Evolutionary conservation across 176 grass and related monocot genomes (phyloP).

Genomic region (Phragmites australis): DNA sequence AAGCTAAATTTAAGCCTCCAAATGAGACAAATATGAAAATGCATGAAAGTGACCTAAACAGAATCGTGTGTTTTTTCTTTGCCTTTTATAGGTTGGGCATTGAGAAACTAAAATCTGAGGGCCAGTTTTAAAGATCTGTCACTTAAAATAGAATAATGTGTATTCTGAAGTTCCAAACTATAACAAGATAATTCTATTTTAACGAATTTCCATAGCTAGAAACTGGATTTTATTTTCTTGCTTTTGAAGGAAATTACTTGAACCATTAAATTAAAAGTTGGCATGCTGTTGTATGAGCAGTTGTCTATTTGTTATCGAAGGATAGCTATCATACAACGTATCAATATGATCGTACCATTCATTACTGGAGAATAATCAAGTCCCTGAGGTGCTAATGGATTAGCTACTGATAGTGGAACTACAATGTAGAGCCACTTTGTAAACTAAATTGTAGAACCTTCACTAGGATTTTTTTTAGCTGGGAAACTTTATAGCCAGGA

Average conservation of each 20-base stretch:
- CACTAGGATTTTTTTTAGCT: slow-evolving; percentile 24
- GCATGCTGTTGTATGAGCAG: background rate
- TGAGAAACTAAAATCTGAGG: background rate
- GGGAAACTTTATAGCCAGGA: background rate
- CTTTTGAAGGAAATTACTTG: background rate
- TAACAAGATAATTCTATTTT: background rate
- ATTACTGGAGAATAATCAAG: background rate
- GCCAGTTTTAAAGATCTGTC: background rate
- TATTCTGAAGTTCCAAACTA: background rate
- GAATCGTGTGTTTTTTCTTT: background rate
- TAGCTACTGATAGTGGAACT: background rate
- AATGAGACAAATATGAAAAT: background rate
- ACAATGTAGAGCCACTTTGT: background rate
- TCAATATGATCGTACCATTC: background rate
- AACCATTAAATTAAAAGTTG: background rate
- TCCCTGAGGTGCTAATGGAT: background rate
- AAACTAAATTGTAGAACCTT: background rate
- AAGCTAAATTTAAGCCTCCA: background rate
- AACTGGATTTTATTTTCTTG: background rate
- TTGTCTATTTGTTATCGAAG: background rate
- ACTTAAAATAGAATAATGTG: background rate
- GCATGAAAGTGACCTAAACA: background rate
- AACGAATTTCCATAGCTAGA: background rate
- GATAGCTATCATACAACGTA: background rate
- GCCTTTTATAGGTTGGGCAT: background rate